These are phyloP conservation scores for Rhodotorula graminis DNA, from an alignment of 768 basidiomycete genomes.

Conservation along the genomic window DNA sequence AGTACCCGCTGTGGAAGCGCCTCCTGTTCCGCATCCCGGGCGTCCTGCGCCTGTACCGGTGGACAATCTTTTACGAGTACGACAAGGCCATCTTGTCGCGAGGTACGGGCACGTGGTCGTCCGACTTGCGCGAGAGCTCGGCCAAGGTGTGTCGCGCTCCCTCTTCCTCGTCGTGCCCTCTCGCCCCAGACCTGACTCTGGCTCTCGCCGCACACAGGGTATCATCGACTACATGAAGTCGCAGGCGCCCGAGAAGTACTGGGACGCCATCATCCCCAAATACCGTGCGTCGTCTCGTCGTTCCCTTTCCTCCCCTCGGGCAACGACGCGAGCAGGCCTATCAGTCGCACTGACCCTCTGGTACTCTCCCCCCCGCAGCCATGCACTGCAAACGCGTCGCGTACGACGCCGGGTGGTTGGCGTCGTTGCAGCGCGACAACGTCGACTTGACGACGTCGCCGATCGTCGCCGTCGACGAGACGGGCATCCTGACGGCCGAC, in stretches of 20 bases:
- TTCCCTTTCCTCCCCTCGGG: no score
- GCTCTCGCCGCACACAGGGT: neutral
- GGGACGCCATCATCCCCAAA: slow-evolving; percentile 53
- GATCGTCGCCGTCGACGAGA: slow-evolving; percentile 27
- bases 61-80: slow-evolving; percentile 34
- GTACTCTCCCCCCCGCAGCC: slow-evolving; percentile 8
- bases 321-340: no score
- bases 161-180: no score
- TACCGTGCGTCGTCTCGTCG: slow-evolving; percentile 43
- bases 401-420: slow-evolving; percentile 60
- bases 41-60: slow-evolving; percentile 27
- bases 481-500: slow-evolving; percentile 19
- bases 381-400: slow-evolving; percentile 53
- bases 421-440: slow-evolving; percentile 57
- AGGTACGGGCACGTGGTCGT: slow-evolving; percentile 15
- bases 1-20: slow-evolving; percentile 9
- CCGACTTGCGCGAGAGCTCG: neutral
- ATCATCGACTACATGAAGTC: slow-evolving; percentile 34
- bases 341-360: no score
- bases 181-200: no score
- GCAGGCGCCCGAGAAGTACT: slow-evolving; percentile 55
- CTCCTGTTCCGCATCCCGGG: slow-evolving; percentile 33
- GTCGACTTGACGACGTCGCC: slow-evolving; percentile 48
- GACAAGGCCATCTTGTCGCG: slow-evolving; percentile 23
- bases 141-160: slow-evolving; percentile 1